Evolutionary conservation across 768 basidiomycete species (phyloP), one percentile per base, ranked within the genome.

Genomic region (Lactarius trivialis): DNA sequence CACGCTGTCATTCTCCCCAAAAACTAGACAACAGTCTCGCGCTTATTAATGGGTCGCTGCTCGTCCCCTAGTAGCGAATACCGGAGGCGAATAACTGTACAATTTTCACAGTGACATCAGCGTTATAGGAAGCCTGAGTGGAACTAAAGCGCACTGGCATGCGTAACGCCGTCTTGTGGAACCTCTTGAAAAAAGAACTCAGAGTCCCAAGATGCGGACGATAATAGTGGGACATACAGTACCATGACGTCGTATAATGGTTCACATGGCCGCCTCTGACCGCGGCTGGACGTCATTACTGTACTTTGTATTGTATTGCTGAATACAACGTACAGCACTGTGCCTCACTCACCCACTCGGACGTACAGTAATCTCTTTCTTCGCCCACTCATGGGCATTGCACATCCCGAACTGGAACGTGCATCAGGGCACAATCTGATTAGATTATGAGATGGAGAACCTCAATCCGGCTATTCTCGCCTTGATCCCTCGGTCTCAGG

Each of bases 261-360:
- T 49, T 5, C 24, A 49, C 5, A 28, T 8, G 15, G 50, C 58
- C 48, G 49, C 62, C 30, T 21, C 36, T 54, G 52, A 57, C 21
- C 6, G 28, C 4, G 3, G 34, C 6, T 41, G n/a, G n/a, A 9
- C 9, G 41, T 33, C 2, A 34, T 6, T 6, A 34, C 32, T n/a
- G n/a, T 24, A 34, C 55, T 24, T 54, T 33, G n/a, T 54, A n/a
- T n/a, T n/a, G n/a, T 45, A 26, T 24, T 7, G 41, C 7, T 30
- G 30, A 34, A 32, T 15, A 21, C 19, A 15, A 26, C 8, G 26
- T n/a, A 4, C n/a, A 11, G 14, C 26, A 12, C 12, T 39, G 6
- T 5, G 37, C 30, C 50, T 49, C 45, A 54, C 48, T 55, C 32
- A n/a, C n/a, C 41, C 53, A 43, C 48, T 56, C 63, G 63, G 63